Conservation (phyloP, 306 rosid genomes). For the Nissolia schottii region DNA sequence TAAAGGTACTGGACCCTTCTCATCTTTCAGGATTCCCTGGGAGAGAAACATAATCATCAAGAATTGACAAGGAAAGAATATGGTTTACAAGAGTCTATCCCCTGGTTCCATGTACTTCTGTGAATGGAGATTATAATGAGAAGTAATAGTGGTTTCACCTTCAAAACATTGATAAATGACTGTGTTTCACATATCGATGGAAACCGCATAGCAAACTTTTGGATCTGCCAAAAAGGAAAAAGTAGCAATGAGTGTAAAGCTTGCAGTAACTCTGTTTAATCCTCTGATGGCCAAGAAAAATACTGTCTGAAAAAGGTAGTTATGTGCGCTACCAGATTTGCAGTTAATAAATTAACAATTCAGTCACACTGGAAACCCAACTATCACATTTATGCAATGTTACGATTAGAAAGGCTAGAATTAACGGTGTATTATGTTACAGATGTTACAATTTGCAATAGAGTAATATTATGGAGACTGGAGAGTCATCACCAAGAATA, state of each 20-base stretch:
- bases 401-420: neutral
- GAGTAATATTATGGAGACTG: neutral
- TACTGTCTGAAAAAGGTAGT: neutral
- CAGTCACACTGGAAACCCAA: neutral
- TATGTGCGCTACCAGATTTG: neutral
- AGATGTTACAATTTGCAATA: neutral
- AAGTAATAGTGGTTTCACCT: conserved; percentile 36
- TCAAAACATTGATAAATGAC: conserved; percentile 47
- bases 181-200: conserved; percentile 55
- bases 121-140: neutral
- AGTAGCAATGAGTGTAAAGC: neutral
- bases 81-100: neutral
- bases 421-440: neutral
- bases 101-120: neutral
- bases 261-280: neutral
- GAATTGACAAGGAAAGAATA: conserved; percentile 1
- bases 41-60: conserved; percentile 18
- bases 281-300: neutral
- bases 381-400: neutral
- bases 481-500: neutral
- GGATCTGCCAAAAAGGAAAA: conserved; percentile 42
- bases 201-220: conserved; percentile 78
- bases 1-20: conserved; percentile 40
- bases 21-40: conserved; percentile 58
- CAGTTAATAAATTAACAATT: neutral